Percentiles rank a stretch among this genome's conserved stretches.
These are phyloP conservation scores for Geopyxis carbonaria DNA, from an alignment of 495 filamentous ascomycete species.

Conservation along the genomic window DNA sequence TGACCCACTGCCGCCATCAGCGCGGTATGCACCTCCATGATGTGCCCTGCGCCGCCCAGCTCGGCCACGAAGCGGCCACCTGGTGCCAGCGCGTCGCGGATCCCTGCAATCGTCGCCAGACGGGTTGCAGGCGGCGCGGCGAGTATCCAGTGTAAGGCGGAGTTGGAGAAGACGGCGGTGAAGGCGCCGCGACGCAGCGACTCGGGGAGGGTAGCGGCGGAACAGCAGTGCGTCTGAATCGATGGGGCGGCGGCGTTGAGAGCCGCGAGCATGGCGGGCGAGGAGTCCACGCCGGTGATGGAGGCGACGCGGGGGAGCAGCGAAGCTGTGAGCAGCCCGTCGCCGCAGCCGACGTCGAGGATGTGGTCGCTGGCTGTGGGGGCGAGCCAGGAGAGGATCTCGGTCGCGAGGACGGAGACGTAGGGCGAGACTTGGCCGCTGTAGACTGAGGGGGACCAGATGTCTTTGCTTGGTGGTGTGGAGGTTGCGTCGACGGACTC, in stretches of 20 bases:
- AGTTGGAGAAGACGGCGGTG: conserved; percentile 62
- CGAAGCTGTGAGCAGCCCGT: conserved; percentile 46
- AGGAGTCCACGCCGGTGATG: conserved; percentile 50
- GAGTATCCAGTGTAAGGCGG: conserved; percentile 67
- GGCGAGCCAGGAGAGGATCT: conserved; percentile 45
- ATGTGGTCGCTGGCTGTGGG: conserved; percentile 37
- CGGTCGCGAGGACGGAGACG: conserved; percentile 49
- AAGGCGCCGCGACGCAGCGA: conserved; percentile 12
- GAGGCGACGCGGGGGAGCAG: conserved; percentile 32
- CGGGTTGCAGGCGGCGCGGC: conserved; percentile 26
- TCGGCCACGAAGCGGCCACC: conserved; percentile 52
- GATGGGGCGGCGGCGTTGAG: conserved; percentile 26
- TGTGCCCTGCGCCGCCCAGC: conserved; percentile 56
- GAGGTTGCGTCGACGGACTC: too few relatives aligned
- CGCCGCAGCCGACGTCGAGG: conserved; percentile 62
- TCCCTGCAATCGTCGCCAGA: conserved; percentile 31
- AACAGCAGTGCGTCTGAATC: conserved; percentile 30
- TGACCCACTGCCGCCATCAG: conserved; percentile 36
- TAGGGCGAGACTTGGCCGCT: conserved; percentile 37
- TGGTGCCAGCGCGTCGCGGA: conserved; percentile 35
- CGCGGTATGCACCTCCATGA: conserved; percentile 45
- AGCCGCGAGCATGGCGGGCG: conserved; percentile 48
- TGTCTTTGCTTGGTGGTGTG: too few relatives aligned
- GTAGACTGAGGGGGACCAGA: conserved; percentile 15
- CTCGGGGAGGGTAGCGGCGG: conserved; percentile 7